Conservation (phyloP, 176 grass and related monocot species). For the Triticum turgidum region DNA sequence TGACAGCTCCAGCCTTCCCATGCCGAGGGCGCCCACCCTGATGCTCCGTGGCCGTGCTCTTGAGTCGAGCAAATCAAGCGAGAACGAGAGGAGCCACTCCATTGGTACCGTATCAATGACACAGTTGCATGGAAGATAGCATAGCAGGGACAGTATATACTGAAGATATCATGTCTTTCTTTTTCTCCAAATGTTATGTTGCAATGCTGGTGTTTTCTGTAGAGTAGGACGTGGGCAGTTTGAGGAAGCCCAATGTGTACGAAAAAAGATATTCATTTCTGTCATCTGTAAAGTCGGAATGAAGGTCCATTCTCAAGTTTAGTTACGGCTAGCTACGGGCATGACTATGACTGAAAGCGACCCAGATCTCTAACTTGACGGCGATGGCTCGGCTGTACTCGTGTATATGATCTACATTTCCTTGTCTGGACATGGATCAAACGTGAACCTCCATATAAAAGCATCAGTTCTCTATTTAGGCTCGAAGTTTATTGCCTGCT, state of each 20-base stretch:
- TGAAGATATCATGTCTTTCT: not conserved
- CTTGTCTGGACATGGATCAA: not conserved
- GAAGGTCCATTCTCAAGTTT: not conserved
- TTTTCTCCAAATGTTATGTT: not conserved
- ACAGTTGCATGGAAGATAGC: slow-evolving; percentile 60
- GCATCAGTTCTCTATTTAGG: not conserved
- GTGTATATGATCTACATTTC: not conserved
- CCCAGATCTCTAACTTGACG: not conserved
- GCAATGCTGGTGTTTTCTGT: slow-evolving; percentile 2
- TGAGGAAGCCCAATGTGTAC: not conserved
- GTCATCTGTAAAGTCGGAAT: not conserved
- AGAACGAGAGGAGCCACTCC: slow-evolving; percentile 44
- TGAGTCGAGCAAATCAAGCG: slow-evolving; percentile 42
- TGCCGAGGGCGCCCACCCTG: slow-evolving; percentile 65
- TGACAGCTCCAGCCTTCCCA: slow-evolving; percentile 32
- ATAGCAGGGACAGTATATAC: slow-evolving; percentile 1
- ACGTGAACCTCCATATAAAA: not conserved
- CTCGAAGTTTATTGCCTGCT: too few species aligned
- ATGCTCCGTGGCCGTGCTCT: slow-evolving; percentile 27
- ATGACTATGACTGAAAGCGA: not conserved
- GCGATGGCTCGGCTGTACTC: not conserved
- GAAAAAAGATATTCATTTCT: not conserved
- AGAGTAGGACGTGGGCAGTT: not conserved
- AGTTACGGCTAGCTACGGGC: not conserved
- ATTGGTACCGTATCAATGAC: slow-evolving; percentile 46